Percentiles rank a stretch among this genome's conserved stretches.
phyloP scores from a whole-genome alignment of 176 grass and related monocot species.

The Poa annua region DNA sequence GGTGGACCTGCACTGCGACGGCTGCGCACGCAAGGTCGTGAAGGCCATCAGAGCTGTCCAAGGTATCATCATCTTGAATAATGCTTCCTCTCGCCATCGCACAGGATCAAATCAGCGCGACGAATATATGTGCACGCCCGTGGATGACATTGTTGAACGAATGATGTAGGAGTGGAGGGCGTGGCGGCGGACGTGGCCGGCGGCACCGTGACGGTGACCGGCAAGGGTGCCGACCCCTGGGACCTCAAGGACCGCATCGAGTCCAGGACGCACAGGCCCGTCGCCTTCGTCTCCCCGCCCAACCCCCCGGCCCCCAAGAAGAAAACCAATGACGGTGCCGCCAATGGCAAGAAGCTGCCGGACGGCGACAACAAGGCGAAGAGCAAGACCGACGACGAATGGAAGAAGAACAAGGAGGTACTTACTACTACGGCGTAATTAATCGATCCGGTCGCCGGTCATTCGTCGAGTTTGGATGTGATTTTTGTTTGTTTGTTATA shows the following conservation, averaged over 20 bases:
- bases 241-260: constrained; percentile 56
- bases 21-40: constrained; percentile 63
- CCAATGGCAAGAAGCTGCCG: constrained; percentile 27
- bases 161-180: constrained; percentile 45
- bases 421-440: neutral
- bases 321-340: constrained; percentile 36
- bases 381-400: neutral
- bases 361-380: neutral
- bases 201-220: constrained; percentile 57
- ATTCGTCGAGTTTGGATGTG: neutral
- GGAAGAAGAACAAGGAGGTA: constrained; percentile 51
- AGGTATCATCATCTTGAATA: constrained; percentile 31
- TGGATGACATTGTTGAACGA: neutral
- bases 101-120: neutral
- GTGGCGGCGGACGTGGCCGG: constrained; percentile 47
- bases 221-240: constrained; percentile 60
- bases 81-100: neutral
- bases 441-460: neutral
- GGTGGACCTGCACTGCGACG: constrained; percentile 70
- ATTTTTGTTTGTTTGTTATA: constrained; percentile 25
- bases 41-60: constrained; percentile 42
- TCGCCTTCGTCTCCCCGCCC: constrained; percentile 59
- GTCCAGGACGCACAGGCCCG: constrained; percentile 51
- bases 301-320: constrained; percentile 60
- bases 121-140: neutral